These are phyloP conservation scores for Aureobasidium mangrovei DNA, from an alignment of 2,329 filamentous ascomycete species.

Conservation along the genomic window DNA sequence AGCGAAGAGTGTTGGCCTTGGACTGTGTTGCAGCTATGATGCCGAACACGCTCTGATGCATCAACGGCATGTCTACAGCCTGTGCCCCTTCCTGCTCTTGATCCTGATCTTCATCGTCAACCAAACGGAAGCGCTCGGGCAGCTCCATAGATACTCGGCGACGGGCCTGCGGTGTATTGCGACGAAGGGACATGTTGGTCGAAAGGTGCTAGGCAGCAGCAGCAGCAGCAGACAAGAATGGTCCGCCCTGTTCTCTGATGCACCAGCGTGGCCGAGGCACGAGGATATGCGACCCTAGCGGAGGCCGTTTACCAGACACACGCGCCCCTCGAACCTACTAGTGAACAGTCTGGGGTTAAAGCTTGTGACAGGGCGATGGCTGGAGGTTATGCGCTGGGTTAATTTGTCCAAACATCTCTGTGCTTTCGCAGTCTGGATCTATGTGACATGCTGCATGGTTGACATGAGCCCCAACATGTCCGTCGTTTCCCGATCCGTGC, in stretches of 20 bases:
- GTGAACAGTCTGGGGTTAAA: not conserved
- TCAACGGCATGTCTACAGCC: constrained; percentile 48
- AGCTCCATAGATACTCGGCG: constrained; percentile 17
- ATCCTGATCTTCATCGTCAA: constrained; percentile 23
- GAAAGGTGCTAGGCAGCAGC: not conserved
- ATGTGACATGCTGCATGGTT: not conserved
- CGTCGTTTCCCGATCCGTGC: not conserved
- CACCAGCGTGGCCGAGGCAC: constrained; percentile 11
- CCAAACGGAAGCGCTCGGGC: constrained; percentile 20
- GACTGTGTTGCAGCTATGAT: constrained; percentile 84
- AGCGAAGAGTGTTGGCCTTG: constrained; percentile 68
- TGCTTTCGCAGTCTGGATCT: not conserved
- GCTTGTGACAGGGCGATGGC: not conserved
- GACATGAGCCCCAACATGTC: not conserved
- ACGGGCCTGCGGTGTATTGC: not conserved
- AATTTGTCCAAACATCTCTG: not conserved
- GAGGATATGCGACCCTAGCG: not conserved
- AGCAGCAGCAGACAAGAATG: not conserved
- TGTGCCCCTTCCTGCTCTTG: constrained; percentile 49
- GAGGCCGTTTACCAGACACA: not conserved
- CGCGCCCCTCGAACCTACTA: not conserved
- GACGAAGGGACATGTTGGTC: not conserved
- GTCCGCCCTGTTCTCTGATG: constrained; percentile 4
- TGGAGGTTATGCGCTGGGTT: not conserved
- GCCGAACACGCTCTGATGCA: constrained; percentile 92